Conservation (phyloP, 2,329 filamentous ascomycete genomes). For the Hymenoscyphus albidus region DNA sequence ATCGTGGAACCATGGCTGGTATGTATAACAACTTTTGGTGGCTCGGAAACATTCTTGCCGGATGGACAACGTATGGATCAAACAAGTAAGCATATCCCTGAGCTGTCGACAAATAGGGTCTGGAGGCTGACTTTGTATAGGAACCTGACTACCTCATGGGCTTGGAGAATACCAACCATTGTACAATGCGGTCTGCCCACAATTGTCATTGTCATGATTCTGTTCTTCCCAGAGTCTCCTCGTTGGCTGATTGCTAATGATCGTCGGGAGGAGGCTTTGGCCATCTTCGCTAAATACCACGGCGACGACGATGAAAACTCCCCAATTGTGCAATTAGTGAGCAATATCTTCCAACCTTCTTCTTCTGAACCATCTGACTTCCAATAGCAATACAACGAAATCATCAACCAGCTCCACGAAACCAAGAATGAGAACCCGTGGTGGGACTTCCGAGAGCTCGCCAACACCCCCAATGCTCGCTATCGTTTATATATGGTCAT, state of each 20-base stretch:
- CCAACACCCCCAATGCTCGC: conserved; percentile 44
- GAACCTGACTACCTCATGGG: conserved; percentile 41
- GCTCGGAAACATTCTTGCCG: conserved; percentile 51
- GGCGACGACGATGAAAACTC: conserved; percentile 49
- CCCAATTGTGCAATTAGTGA: conserved; percentile 48
- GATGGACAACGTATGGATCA: conserved; percentile 47
- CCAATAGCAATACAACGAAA: background rate
- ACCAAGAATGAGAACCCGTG: conserved; percentile 53
- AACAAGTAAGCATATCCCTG: conserved; percentile 35
- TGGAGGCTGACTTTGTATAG: conserved; percentile 24
- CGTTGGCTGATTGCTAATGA: conserved; percentile 47
- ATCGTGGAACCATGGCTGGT: conserved; percentile 58
- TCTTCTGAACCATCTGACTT: background rate
- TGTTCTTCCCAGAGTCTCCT: conserved; percentile 38
- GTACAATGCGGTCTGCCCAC: conserved; percentile 45
- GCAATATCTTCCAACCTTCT: background rate
- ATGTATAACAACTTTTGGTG: conserved; percentile 47
- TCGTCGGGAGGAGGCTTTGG: conserved; percentile 51
- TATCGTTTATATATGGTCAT: conserved; percentile 50
- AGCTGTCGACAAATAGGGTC: background rate
- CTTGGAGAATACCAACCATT: conserved; percentile 58
- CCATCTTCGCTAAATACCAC: conserved; percentile 54
- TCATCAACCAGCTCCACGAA: conserved; percentile 20
- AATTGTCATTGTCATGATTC: conserved; percentile 45
- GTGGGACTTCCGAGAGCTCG: conserved; percentile 56